Evolutionary conservation across 75 land plant species (phyloP).

Genomic region (Picea glauca): DNA sequence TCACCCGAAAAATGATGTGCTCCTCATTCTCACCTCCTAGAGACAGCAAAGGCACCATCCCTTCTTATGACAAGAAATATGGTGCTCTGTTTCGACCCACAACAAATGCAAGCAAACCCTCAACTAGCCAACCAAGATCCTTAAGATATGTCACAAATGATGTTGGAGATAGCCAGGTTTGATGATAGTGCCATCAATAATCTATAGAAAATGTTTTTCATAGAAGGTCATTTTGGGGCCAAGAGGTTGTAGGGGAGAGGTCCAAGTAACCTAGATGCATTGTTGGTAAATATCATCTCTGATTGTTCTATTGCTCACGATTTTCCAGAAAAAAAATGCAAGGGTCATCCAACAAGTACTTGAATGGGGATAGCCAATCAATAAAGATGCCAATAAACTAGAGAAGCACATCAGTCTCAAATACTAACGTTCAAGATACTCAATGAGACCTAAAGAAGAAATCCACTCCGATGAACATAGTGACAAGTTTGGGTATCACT

Average conservation of each 20-base stretch:
- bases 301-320: background rate
- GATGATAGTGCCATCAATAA: background rate
- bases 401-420: background rate
- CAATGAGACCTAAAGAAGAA: background rate
- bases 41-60: background rate
- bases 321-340: background rate
- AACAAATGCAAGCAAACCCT: background rate
- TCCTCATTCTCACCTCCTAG: background rate
- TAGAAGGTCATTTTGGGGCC: background rate
- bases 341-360: too few relatives aligned
- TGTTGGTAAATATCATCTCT: background rate
- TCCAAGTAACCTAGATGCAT: background rate
- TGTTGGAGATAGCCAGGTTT: background rate
- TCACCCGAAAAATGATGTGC: background rate
- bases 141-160: background rate
- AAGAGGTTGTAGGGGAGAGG: background rate
- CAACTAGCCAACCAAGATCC: background rate
- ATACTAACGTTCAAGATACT: background rate
- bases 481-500: background rate
- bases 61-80: background rate
- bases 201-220: background rate
- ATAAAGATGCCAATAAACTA: background rate
- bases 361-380: background rate
- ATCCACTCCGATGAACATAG: background rate
- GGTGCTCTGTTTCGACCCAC: background rate